Evolutionary conservation across 108 stramenopile genomes (phyloP).

Genomic region (Nitzschia palea): DNA sequence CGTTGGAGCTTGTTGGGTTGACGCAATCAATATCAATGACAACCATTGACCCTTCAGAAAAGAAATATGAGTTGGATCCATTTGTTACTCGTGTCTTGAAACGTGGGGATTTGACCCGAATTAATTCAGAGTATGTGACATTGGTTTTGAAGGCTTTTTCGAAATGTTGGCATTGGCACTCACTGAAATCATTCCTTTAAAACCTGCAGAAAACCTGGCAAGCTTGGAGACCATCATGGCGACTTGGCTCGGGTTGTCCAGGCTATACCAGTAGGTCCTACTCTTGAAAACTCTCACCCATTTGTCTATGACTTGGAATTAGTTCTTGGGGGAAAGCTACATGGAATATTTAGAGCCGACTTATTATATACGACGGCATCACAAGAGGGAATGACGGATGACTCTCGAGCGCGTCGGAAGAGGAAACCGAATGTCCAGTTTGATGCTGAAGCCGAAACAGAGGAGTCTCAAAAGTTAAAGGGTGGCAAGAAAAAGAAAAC

Average conservation of each 20-base stretch:
- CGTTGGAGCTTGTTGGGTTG: no score
- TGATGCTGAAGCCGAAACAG: neutral
- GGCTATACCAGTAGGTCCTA: conserved; percentile 11
- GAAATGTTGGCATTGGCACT: no score
- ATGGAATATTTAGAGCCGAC: conserved; percentile 35
- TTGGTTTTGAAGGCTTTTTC: no score
- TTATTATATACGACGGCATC: conserved; percentile 61
- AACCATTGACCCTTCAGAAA: conserved; percentile 1
- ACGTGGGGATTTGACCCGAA: conserved; percentile 31
- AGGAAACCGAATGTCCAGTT: conserved; percentile 27
- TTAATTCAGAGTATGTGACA: conserved; percentile 24
- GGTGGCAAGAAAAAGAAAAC: conserved; percentile 5
- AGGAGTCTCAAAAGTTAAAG: neutral
- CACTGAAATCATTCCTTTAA: no score
- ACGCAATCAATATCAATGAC: no score
- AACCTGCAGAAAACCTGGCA: conserved; percentile 17
- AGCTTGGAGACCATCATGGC: conserved; percentile 26
- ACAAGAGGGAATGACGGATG: conserved; percentile 60
- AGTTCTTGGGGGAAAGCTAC: conserved; percentile 56
- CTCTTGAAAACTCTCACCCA: conserved; percentile 17
- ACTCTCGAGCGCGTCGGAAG: conserved; percentile 30
- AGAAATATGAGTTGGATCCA: neutral
- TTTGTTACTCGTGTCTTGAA: conserved; percentile 8
- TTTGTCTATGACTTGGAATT: conserved; percentile 43
- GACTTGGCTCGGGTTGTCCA: conserved; percentile 26